These are phyloP conservation scores for Coprinopsis marcescibilis DNA, from an alignment of 768 basidiomycete genomes.

Conservation along the genomic window DNA sequence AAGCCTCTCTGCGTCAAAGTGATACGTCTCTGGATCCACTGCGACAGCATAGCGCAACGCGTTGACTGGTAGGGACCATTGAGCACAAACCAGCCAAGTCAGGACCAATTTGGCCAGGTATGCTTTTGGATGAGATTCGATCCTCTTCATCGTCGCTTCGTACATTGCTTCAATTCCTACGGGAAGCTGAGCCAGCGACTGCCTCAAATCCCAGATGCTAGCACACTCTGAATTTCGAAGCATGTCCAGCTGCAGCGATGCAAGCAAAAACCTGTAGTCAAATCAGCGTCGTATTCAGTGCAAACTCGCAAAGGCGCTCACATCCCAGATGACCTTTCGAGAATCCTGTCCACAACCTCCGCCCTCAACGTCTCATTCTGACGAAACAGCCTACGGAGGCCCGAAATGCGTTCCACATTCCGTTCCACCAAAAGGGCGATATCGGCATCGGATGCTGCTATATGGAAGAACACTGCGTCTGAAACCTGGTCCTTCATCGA, in stretches of 20 bases:
- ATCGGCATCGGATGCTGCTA: not conserved
- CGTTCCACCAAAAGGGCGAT: not conserved
- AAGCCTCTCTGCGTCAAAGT: conserved; percentile 1
- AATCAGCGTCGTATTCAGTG: not conserved
- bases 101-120: not conserved
- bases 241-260: not conserved
- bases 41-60: not conserved
- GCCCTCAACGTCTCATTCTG: not conserved
- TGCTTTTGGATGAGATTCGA: not conserved
- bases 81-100: not conserved
- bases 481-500: not conserved
- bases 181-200: not conserved
- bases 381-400: not conserved
- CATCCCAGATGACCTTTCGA: conserved; percentile 5
- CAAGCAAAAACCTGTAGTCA: conserved; percentile 7
- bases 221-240: not conserved
- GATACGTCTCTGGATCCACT: not conserved
- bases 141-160: not conserved
- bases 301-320: not conserved
- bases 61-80: not conserved
- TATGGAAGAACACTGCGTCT: not conserved
- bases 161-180: not conserved
- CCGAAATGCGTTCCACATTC: not conserved
- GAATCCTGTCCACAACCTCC: not conserved
- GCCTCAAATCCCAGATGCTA: not conserved